Evolutionary conservation across 495 filamentous ascomycete species (phyloP), one percentile per base, ranked within the genome.

Genomic region (Ramalina intermedia): DNA sequence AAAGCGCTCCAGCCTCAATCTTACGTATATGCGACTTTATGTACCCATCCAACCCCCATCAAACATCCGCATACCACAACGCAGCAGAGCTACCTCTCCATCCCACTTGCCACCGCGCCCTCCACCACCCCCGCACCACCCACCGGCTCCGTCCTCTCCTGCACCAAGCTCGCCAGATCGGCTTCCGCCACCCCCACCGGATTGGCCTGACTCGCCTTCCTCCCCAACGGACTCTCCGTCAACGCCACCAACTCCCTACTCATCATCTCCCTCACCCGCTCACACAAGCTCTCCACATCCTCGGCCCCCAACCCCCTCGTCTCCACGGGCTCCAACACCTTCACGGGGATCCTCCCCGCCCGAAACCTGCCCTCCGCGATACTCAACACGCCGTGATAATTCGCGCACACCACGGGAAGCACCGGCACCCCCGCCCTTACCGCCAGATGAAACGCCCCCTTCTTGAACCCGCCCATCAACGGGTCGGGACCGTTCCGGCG

Each of bases 381-480:
- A 54, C 81, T 84, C 54, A 96, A 63, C 21, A 99, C 61, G 57
- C 95, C 78, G 26, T 76, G 79, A 62, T 98, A 98, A 68, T 94
- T 96, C 58, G 79, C 84, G 21, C 41, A 51, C 20, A 59, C 57
- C 14, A 73, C 70, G 8, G 78, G 75, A 18, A 96, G 85, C 18
- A 94, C 69, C 0, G 90, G 90, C 36, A 99, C 90, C 59, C 86
- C 82, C 1, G 90, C 93, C 69, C 96, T 84, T 6, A 99, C 78
- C 18, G 91, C 91, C 11, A 98, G 70, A 63, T 96, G 91, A 67
- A 96, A 99, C 36, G 91, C 91, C 50, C 91, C 91, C 70, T 96
- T 96, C 70, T 99, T 98, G 69, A 96, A 99, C 6, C 84, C 79
- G 47, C 96, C 67, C 58, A 99, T 65, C 44, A 73, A 78, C 6